phyloP scores from a whole-genome alignment of 805 yeast species.

The Metschnikowia continentalis region DNA sequence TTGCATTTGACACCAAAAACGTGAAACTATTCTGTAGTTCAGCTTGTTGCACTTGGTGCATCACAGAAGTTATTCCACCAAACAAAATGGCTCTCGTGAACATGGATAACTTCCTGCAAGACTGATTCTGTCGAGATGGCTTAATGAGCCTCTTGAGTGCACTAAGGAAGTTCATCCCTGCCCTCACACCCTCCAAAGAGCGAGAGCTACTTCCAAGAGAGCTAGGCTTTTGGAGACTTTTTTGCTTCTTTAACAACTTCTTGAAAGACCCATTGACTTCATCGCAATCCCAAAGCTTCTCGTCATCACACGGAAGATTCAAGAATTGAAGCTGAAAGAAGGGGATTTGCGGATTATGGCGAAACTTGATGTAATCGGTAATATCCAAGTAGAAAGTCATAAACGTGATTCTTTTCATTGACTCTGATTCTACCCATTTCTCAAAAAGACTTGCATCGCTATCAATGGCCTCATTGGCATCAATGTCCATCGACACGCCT shows the following conservation, averaged over 20 bases:
- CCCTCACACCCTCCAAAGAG: slow-evolving; percentile 4
- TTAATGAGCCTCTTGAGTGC: slow-evolving; percentile 15
- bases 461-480: slow-evolving; percentile 10
- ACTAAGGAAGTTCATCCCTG: slow-evolving; percentile 15
- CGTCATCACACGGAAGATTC: slow-evolving; percentile 40
- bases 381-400: slow-evolving; percentile 82
- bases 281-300: slow-evolving; percentile 34
- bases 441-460: slow-evolving; percentile 40
- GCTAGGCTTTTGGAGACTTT: slow-evolving; percentile 14
- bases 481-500: slow-evolving; percentile 2
- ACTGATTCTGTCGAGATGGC: slow-evolving; percentile 3
- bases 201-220: background rate
- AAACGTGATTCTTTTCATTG: slow-evolving; percentile 70
- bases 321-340: slow-evolving; percentile 38
- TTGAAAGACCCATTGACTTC: slow-evolving; percentile 38
- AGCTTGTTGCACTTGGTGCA: slow-evolving; percentile 70
- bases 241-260: slow-evolving; percentile 35
- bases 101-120: slow-evolving; percentile 23
- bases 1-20: slow-evolving; percentile 22
- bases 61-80: slow-evolving; percentile 62
- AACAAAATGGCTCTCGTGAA: slow-evolving; percentile 66
- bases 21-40: slow-evolving; percentile 55
- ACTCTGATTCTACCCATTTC: slow-evolving; percentile 78
- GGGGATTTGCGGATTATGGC: slow-evolving; percentile 54
- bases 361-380: slow-evolving; percentile 71